Evolutionary conservation across 129 eudicot species (phyloP).

Genomic region (Arctium lappa): DNA sequence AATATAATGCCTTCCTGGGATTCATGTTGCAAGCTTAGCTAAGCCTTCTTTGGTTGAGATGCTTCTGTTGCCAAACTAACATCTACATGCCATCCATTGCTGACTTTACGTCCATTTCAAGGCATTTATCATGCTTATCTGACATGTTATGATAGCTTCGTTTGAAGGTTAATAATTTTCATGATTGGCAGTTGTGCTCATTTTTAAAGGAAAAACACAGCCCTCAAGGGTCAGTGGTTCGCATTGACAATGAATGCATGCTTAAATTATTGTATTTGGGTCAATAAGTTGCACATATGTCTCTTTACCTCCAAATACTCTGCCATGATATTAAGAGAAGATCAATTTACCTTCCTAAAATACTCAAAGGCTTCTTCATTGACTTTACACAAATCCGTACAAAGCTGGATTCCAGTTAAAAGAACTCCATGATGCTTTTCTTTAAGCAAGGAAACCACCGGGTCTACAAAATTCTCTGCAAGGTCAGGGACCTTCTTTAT

Average conservation of each 20-base stretch:
- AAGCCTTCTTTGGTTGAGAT: too few species aligned
- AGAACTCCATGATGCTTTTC: slow-evolving; percentile 98
- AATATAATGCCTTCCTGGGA: too few species aligned
- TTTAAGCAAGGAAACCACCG: slow-evolving; percentile 79
- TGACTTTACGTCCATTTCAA: too few species aligned
- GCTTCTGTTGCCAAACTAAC: too few species aligned
- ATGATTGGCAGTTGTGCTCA: background rate
- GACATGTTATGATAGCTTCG: too few species aligned
- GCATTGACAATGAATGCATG: background rate
- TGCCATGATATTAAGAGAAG: background rate
- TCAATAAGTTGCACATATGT: background rate
- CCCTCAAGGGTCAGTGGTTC: too few species aligned
- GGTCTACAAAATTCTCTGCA: slow-evolving; percentile 82
- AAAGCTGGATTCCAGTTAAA: slow-evolving; percentile 82
- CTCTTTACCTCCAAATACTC: background rate
- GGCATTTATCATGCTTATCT: too few species aligned
- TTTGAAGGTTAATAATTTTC: too few species aligned
- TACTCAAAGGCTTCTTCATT: slow-evolving; percentile 87
- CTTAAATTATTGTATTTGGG: background rate
- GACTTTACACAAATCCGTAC: slow-evolving; percentile 75
- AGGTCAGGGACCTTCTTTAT: slow-evolving; percentile 93
- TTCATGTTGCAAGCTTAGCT: too few species aligned
- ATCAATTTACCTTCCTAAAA: slow-evolving; percentile 71
- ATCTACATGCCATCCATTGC: too few species aligned
- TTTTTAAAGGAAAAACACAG: too few species aligned